Evolutionary conservation across 495 filamentous ascomycete genomes (phyloP).

Genomic region (Neurospora sublineolata): DNA sequence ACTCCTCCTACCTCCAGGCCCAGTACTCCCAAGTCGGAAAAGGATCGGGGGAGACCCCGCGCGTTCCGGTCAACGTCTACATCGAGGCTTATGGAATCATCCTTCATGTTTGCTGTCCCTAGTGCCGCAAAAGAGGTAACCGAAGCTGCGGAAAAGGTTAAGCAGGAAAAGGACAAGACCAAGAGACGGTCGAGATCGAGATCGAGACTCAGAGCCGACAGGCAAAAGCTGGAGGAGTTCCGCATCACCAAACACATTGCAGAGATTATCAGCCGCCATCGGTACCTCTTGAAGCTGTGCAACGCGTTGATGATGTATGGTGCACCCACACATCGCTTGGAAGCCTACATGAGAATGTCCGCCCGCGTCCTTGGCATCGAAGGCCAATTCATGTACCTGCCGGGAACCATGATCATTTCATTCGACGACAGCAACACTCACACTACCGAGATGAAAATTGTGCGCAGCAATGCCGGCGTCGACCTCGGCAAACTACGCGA

Average conservation of each 20-base stretch:
- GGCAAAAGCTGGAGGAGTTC: slow-evolving; percentile 50
- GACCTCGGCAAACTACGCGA: slow-evolving; percentile 78
- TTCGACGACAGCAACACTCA: slow-evolving; percentile 86
- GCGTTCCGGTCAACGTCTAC: slow-evolving; percentile 27
- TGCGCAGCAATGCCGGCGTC: slow-evolving; percentile 63
- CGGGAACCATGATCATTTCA: slow-evolving; percentile 89
- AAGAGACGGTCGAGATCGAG: slow-evolving; percentile 31
- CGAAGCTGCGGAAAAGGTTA: slow-evolving; percentile 23
- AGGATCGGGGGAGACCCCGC: slow-evolving; percentile 51
- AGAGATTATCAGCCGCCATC: slow-evolving; percentile 69
- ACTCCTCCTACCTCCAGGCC: slow-evolving; percentile 32
- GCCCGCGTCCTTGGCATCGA: slow-evolving; percentile 82
- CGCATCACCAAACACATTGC: slow-evolving; percentile 83
- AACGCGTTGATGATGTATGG: slow-evolving; percentile 77
- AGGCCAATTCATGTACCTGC: slow-evolving; percentile 84
- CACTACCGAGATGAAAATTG: slow-evolving; percentile 85
- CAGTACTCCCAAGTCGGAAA: slow-evolving; percentile 42
- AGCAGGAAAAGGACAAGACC: slow-evolving; percentile 18
- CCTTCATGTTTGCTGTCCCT: slow-evolving; percentile 31
- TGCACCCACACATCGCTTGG: slow-evolving; percentile 64
- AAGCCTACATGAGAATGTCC: slow-evolving; percentile 82
- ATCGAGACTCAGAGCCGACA: slow-evolving; percentile 16
- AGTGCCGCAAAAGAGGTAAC: slow-evolving; percentile 16
- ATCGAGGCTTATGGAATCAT: slow-evolving; percentile 45
- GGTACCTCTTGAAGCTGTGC: slow-evolving; percentile 76